Conservation (phyloP, 495 filamentous ascomycete species). For the Aspergillus nidulans region DNA sequence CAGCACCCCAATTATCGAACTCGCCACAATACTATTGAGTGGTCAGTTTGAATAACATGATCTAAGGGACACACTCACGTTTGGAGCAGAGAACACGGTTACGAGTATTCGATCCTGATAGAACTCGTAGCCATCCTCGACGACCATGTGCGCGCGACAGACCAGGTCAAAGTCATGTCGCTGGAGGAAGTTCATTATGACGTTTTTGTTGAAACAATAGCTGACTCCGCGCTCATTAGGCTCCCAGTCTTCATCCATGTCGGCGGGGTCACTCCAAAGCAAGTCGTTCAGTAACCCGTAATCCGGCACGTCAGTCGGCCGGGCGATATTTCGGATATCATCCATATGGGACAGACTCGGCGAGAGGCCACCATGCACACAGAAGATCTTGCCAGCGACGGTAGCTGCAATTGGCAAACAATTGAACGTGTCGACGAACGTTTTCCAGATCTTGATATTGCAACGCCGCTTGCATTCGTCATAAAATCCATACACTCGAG, state of each 20-base stretch:
- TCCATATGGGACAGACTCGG: slow-evolving; percentile 94
- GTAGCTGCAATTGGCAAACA: slow-evolving; percentile 92
- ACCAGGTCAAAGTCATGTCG: slow-evolving; percentile 96
- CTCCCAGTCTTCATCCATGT: slow-evolving; percentile 98
- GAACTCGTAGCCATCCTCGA: slow-evolving; percentile 99
- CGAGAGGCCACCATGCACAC: slow-evolving; percentile 93
- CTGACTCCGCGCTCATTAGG: slow-evolving; percentile 96
- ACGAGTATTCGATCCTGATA: slow-evolving; percentile 94
- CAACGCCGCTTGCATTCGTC: slow-evolving; percentile 97
- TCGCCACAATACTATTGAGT: slow-evolving; percentile 85
- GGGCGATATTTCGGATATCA: slow-evolving; percentile 91
- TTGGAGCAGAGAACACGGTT: slow-evolving; percentile 96
- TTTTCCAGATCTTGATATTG: slow-evolving; percentile 99
- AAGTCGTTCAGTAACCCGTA: slow-evolving; percentile 96
- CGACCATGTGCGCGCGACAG: slow-evolving; percentile 98
- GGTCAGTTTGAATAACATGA: slow-evolving; percentile 16
- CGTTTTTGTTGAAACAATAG: slow-evolving; percentile 98
- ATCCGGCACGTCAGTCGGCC: slow-evolving; percentile 95
- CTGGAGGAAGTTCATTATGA: slow-evolving; percentile 94
- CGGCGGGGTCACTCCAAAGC: slow-evolving; percentile 96
- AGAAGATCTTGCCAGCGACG: slow-evolving; percentile 98
- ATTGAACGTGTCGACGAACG: slow-evolving; percentile 98
- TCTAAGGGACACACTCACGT: slow-evolving; percentile 56
- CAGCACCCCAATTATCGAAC: slow-evolving; percentile 98
- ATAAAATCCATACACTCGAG: slow-evolving; percentile 97